A percentile compares a stretch with the other conserved stretches of the same genome.
phyloP scores from a whole-genome alignment of 2,329 filamentous ascomycete genomes.

The Exophiala bonariae region DNA sequence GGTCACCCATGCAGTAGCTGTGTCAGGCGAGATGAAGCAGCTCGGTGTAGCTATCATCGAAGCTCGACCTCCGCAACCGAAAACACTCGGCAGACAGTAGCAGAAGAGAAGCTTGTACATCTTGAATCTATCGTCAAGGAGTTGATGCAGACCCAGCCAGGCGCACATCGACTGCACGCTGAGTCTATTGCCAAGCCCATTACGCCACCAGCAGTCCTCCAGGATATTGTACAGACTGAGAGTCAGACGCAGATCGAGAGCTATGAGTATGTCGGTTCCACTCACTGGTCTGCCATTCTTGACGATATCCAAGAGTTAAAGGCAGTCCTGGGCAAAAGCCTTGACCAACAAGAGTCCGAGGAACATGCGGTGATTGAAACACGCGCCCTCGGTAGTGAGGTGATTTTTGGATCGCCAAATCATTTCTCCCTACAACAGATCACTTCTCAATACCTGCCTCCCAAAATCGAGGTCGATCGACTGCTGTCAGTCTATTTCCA shows the following conservation, averaged over 20 bases:
- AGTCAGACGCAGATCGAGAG: neutral
- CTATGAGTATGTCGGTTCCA: slow-evolving; percentile 36
- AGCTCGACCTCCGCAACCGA: neutral
- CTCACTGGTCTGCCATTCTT: slow-evolving; percentile 43
- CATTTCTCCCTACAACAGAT: slow-evolving; percentile 14
- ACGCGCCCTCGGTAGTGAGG: slow-evolving; percentile 3
- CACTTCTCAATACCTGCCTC: slow-evolving; percentile 15
- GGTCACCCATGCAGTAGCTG: slow-evolving; percentile 39
- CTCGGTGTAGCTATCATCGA: slow-evolving; percentile 77
- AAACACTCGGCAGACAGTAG: slow-evolving; percentile 4
- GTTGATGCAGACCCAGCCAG: slow-evolving; percentile 16
- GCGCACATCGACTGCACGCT: too few species aligned
- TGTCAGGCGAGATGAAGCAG: slow-evolving; percentile 74
- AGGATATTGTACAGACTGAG: neutral
- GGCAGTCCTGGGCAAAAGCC: slow-evolving; percentile 4
- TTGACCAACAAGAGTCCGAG: slow-evolving; percentile 1
- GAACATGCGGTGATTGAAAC: neutral
- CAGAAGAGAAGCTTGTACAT: slow-evolving; percentile 19
- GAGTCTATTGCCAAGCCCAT: neutral
- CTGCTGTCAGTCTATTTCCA: slow-evolving; percentile 20
- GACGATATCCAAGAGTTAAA: slow-evolving; percentile 30
- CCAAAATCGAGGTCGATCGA: slow-evolving; percentile 17
- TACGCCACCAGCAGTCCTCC: slow-evolving; percentile 1
- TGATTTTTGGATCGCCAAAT: slow-evolving; percentile 15
- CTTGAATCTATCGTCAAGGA: slow-evolving; percentile 15